Percentiles rank a stretch among this genome's conserved stretches.
These are phyloP conservation scores for Chrysoporthe austroafricana DNA, from an alignment of 2,329 filamentous ascomycete genomes.

Conservation along the genomic window DNA sequence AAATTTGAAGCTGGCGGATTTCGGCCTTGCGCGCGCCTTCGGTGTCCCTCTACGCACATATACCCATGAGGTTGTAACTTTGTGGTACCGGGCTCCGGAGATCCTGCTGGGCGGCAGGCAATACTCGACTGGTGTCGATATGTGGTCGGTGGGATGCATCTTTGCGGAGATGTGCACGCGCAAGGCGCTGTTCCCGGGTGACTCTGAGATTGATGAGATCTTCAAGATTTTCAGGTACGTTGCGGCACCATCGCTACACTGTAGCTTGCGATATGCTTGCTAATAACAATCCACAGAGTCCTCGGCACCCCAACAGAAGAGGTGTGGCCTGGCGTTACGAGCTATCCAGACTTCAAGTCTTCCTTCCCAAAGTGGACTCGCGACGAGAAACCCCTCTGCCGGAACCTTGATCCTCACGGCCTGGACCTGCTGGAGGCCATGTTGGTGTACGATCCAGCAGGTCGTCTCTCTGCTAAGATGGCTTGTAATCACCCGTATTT, in stretches of 20 bases:
- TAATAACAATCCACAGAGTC: constrained; percentile 49
- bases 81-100: constrained; percentile 88
- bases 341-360: constrained; percentile 86
- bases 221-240: constrained; percentile 88
- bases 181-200: constrained; percentile 85
- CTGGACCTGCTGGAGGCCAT: constrained; percentile 69
- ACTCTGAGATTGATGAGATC: constrained; percentile 91
- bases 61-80: constrained; percentile 88
- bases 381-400: constrained; percentile 67
- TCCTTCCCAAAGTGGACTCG: constrained; percentile 87
- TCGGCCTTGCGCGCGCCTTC: constrained; percentile 85
- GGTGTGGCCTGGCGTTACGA: constrained; percentile 83
- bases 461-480: constrained; percentile 84
- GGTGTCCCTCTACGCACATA: constrained; percentile 87
- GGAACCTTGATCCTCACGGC: constrained; percentile 70
- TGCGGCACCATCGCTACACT: neutral
- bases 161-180: constrained; percentile 93
- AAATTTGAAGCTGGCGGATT: constrained; percentile 85
- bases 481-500: constrained; percentile 86
- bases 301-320: constrained; percentile 81
- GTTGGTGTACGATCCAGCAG: constrained; percentile 82
- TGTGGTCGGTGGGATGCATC: constrained; percentile 91
- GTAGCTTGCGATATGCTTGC: constrained; percentile 17
- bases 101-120: constrained; percentile 85
- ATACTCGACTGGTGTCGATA: constrained; percentile 91